Base-by-base conservation (phyloP, 1,284 basidiomycete genomes). In the Fomes fomentarius region DNA sequence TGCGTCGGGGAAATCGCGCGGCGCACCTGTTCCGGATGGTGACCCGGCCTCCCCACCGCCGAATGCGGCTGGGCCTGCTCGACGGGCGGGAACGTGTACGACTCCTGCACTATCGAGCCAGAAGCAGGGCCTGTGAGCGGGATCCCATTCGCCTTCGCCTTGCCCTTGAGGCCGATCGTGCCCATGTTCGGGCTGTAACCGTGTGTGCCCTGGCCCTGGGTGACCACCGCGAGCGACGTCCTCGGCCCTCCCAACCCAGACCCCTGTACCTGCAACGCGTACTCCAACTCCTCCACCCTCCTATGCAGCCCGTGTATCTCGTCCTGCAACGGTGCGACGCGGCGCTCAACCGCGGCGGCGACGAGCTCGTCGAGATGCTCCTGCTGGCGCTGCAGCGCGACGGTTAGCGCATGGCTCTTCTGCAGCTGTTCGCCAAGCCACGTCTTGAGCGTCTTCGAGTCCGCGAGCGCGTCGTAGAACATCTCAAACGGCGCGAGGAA, bases 401-500 rank as follows among this genome's bases (percentile, higher is more conserved):
- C 70, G 48, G 82, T 73, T 34, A 89, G 74, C 8, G 77, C 62
- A 45, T 80, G 80, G 28, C 83, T 82, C 65, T 80, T 81, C 63
- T 83, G 80, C 34, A 91, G 67, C 69, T 91, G 89, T 50, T 90
- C 88, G 19, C 76, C 75, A 6, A 92, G 76, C 85, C 87, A 91
- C 37, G 68, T 66, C 71, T 89, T 89, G 52, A 91, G 79, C 65
- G 88, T 83, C 65, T 81, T 84, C 38, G 87, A 83, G 66, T 91
- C 88, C 55, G 84, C 82, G 33, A 93, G 77, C 2, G 89, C 84
- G 56, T 90, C 87, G 63, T 91, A 92, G 70, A 93, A 91, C 54
- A 78, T 68, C 65, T 88, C 88, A 60, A 93, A 93, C 1, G 87
- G 88, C 0, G 85, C 81, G 46, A 92, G 72, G 68, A 93, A 92